Base-by-base conservation (phyloP, 345 rosid species). In the Syzygium grande region DNA sequence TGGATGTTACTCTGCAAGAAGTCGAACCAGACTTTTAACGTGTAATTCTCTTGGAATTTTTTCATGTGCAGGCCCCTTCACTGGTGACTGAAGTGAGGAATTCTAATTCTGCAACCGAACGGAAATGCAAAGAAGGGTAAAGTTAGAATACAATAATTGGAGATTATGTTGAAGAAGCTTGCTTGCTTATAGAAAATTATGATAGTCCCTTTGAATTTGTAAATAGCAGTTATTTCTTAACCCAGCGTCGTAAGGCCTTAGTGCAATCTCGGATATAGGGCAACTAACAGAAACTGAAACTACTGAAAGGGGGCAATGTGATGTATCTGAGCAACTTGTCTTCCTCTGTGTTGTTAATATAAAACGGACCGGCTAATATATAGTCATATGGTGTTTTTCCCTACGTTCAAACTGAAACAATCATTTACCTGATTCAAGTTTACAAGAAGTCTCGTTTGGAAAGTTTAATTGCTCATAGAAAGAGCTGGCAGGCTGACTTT, bases 81-180 rank as follows among this genome's bases (percentile, higher is more conserved):
- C 92, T 90, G 90, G 89, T 90, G 85, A 84, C 93, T 61, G 93
- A 91, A 34, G 78, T 80, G 52, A 91, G 90, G 86, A 84, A 89
- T 86, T 91, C 98, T 8, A 79, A 92, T 84, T 77, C 91, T 55
- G 87, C 55, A 25, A 87, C 91, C 46, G 90, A 90, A 15, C 90
- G 86, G 38, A 95, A 90, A 89, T 96, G 91, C 87, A 94, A 91
- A 84, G 93, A 92, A 90, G 93, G 98, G 99, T 97, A 95, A 92
- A 86, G 54, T 86, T 73, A 68, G 14, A 68, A 68, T 34, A 34
- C 22, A 34, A 34, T 68, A 73, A 11, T 21, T 5, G 3, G 46
- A 3, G 79, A 68, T 68, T 46, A 68, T 68, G 41, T 17, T 68
- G 79, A 68, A 68, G 79, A 25, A 84, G 63, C 46, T 84, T 85